phyloP scores from a whole-genome alignment of 2,329 filamentous ascomycete genomes.

The Rutstroemia sp. region DNA sequence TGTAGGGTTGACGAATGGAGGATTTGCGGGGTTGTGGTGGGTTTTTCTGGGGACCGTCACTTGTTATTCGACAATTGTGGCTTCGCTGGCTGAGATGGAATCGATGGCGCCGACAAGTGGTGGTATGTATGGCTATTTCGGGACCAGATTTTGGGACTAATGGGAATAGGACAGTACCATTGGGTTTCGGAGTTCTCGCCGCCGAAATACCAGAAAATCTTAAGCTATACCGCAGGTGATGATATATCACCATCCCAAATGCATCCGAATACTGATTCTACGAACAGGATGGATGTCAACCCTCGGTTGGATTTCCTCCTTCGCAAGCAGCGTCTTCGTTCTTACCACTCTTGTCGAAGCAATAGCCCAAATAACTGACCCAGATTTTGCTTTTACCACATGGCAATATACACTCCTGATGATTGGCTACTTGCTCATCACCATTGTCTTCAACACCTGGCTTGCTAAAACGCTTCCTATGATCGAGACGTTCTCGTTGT shows the following conservation, averaged over 20 bases:
- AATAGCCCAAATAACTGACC: conserved; percentile 29
- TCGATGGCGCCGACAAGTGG: conserved; percentile 23
- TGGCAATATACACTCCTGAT: conserved; percentile 39
- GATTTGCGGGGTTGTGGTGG: conserved; percentile 34
- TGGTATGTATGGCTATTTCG: conserved; percentile 3
- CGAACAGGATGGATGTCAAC: conserved; percentile 38
- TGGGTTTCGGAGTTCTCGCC: conserved; percentile 50
- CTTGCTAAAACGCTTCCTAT: conserved; percentile 34
- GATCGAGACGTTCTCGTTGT: conserved; percentile 37
- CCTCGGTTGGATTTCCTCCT: conserved; percentile 38
- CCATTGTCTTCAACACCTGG: conserved; percentile 38
- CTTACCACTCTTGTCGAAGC: conserved; percentile 39
- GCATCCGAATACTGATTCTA: background rate
- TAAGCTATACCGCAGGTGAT: conserved; percentile 44
- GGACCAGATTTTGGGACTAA: conserved; percentile 29
- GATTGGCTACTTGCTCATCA: conserved; percentile 35
- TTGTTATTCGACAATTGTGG: conserved; percentile 25
- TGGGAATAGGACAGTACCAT: conserved; percentile 46
- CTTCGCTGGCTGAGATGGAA: conserved; percentile 24
- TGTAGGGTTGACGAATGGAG: conserved; percentile 25
- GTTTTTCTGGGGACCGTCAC: conserved; percentile 31
- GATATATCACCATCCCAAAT: background rate
- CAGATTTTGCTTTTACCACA: conserved; percentile 29
- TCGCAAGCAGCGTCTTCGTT: conserved; percentile 36
- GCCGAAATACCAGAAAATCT: conserved; percentile 39